Conservation (phyloP, 2,329 filamentous ascomycete species). For the Atkinsonella hypoxylon region DNA sequence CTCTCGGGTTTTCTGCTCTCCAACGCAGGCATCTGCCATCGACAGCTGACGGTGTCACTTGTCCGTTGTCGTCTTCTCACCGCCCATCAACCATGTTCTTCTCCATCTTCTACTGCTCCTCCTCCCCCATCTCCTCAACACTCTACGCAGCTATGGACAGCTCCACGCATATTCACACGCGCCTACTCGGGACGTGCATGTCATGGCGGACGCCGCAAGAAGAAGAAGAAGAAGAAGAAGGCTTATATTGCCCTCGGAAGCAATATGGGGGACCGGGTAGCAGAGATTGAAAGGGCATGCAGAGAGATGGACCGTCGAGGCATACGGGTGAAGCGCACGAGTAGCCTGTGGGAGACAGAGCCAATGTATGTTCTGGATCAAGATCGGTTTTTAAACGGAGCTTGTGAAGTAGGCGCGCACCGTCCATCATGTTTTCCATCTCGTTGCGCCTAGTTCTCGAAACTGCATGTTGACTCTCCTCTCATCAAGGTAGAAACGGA, state of each 20-base stretch:
- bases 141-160: background rate
- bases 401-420: conserved; percentile 56
- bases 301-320: conserved; percentile 60
- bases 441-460: too few relatives aligned
- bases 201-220: conserved; percentile 20
- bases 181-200: conserved; percentile 23
- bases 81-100: too few relatives aligned
- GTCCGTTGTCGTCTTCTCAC: background rate
- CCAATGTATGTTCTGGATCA: conserved; percentile 96
- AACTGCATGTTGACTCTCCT: too few relatives aligned
- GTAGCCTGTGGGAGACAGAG: conserved; percentile 84
- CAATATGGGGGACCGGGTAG: conserved; percentile 78
- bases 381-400: conserved; percentile 79
- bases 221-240: conserved; percentile 30
- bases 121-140: background rate
- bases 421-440: too few relatives aligned
- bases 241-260: conserved; percentile 86
- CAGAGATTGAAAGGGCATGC: conserved; percentile 76
- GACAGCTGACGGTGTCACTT: background rate
- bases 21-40: background rate
- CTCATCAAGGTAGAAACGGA: conserved; percentile 61
- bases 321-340: conserved; percentile 68
- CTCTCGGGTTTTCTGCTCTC: background rate
- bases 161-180: conserved; percentile 4
- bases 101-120: too few relatives aligned